phyloP scores from a whole-genome alignment of 768 basidiomycete species.

The Dioszegia hungarica region DNA sequence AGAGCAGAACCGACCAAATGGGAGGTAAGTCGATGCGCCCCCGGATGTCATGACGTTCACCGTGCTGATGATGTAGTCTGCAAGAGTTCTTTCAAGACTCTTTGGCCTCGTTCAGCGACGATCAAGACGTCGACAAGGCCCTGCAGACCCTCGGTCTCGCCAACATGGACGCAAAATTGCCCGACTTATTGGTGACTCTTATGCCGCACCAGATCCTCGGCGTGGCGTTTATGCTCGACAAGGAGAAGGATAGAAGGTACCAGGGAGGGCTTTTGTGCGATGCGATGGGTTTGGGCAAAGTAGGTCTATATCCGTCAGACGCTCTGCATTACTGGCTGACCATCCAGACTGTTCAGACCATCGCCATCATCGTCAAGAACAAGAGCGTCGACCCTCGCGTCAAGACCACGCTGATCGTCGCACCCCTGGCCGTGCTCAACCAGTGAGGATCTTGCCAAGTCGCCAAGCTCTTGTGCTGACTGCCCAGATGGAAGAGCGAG shows the following conservation, averaged over 20 bases:
- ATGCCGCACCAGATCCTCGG: slow-evolving; percentile 66
- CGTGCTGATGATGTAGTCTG: slow-evolving; percentile 17
- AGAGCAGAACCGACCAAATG: background rate
- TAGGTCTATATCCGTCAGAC: background rate
- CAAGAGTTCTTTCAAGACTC: slow-evolving; percentile 35
- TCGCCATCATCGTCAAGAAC: slow-evolving; percentile 65
- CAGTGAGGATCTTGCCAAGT: slow-evolving; percentile 50
- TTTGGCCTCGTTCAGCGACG: slow-evolving; percentile 47
- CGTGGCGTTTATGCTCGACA: slow-evolving; percentile 70
- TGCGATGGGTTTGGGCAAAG: slow-evolving; percentile 65
- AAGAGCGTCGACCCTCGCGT: slow-evolving; percentile 54
- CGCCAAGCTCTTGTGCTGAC: background rate
- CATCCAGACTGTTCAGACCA: slow-evolving; percentile 47
- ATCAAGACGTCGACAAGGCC: slow-evolving; percentile 59
- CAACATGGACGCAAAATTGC: slow-evolving; percentile 55
- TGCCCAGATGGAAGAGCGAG: slow-evolving; percentile 10
- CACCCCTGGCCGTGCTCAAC: slow-evolving; percentile 62
- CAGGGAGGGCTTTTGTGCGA: slow-evolving; percentile 46
- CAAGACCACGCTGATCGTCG: slow-evolving; percentile 66
- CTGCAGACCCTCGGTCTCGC: slow-evolving; percentile 57
- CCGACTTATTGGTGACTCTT: slow-evolving; percentile 59
- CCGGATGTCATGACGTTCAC: background rate
- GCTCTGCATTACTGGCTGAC: background rate
- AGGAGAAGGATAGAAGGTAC: slow-evolving; percentile 35
- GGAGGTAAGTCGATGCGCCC: too few relatives aligned